Evolutionary conservation across 345 rosid species (phyloP).

Genomic region (Linum trigynum): DNA sequence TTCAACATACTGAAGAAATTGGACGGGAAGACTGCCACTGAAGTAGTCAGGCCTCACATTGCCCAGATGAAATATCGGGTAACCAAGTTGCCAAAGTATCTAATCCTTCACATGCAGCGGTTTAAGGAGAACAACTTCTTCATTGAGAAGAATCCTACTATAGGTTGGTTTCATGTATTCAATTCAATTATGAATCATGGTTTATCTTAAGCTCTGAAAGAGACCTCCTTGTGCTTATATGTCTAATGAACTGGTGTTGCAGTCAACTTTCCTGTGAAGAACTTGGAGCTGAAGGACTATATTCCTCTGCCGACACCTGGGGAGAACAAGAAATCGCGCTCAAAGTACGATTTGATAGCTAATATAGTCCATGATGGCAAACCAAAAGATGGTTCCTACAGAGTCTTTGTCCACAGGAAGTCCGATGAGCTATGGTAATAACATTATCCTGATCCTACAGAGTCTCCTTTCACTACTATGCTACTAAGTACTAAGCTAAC

Average conservation of each 20-base stretch:
- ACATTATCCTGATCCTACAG: background rate
- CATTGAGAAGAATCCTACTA: constrained; percentile 88
- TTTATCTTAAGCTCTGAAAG: too few species aligned
- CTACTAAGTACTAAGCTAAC: background rate
- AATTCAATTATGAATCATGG: too few species aligned
- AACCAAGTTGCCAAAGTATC: constrained; percentile 63
- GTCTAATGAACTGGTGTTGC: constrained; percentile 14
- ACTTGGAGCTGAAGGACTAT: constrained; percentile 82
- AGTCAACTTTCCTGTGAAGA: constrained; percentile 98
- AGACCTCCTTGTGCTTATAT: background rate
- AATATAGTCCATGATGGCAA: constrained; percentile 96
- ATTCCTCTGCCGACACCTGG: constrained; percentile 56
- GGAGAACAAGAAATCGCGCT: constrained; percentile 45
- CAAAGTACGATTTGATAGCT: constrained; percentile 88
- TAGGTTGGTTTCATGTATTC: constrained; percentile 40
- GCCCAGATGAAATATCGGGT: constrained; percentile 85
- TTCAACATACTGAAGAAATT: constrained; percentile 85
- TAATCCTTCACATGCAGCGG: constrained; percentile 89
- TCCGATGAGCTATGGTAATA: constrained; percentile 83
- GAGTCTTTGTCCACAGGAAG: constrained; percentile 95
- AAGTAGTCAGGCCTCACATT: constrained; percentile 72
- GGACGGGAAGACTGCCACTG: constrained; percentile 85
- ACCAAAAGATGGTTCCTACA: constrained; percentile 84
- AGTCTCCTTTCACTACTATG: background rate
- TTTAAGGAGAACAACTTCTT: constrained; percentile 89